These are phyloP conservation scores for Phytophthora uliginosa DNA, from an alignment of 352 stramenopile species.

Conservation along the genomic window DNA sequence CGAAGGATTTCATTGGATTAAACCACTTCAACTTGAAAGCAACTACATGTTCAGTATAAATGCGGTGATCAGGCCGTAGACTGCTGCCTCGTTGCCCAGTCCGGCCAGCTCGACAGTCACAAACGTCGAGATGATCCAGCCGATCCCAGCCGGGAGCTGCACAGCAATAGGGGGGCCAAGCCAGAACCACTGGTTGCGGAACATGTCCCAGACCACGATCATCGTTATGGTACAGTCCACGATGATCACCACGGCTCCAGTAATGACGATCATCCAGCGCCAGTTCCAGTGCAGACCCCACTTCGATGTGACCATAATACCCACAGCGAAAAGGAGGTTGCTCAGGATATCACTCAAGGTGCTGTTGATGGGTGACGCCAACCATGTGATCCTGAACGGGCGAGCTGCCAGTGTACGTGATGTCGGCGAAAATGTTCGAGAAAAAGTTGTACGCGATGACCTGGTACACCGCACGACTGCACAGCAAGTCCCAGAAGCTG, in stretches of 20 bases:
- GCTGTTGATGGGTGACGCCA: constrained; percentile 42
- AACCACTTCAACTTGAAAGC: too few species aligned
- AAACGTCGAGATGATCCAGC: constrained; percentile 36
- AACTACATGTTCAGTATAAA: too few species aligned
- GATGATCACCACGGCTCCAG: constrained; percentile 26
- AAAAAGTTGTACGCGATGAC: constrained; percentile 56
- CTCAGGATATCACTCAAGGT: constrained; percentile 38
- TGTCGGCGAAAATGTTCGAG: constrained; percentile 38
- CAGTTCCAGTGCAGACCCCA: constrained; percentile 55
- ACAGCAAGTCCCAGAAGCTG: constrained; percentile 44
- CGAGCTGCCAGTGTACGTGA: constrained; percentile 37
- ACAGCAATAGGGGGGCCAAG: constrained; percentile 36
- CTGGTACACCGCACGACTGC: constrained; percentile 50
- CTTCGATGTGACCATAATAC: constrained; percentile 40
- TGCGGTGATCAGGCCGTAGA: too few species aligned
- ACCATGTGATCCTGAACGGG: constrained; percentile 45
- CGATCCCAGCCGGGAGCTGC: constrained; percentile 38
- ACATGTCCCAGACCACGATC: constrained; percentile 45
- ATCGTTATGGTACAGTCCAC: constrained; percentile 35
- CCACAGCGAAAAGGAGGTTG: constrained; percentile 30
- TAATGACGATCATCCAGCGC: constrained; percentile 45
- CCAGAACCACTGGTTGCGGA: constrained; percentile 51
- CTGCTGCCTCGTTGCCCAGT: too few species aligned
- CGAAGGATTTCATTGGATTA: too few species aligned
- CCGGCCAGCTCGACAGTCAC: too few species aligned